Base-by-base conservation (phyloP, 2,329 filamentous ascomycete genomes). In the Talaromyces sp. region DNA sequence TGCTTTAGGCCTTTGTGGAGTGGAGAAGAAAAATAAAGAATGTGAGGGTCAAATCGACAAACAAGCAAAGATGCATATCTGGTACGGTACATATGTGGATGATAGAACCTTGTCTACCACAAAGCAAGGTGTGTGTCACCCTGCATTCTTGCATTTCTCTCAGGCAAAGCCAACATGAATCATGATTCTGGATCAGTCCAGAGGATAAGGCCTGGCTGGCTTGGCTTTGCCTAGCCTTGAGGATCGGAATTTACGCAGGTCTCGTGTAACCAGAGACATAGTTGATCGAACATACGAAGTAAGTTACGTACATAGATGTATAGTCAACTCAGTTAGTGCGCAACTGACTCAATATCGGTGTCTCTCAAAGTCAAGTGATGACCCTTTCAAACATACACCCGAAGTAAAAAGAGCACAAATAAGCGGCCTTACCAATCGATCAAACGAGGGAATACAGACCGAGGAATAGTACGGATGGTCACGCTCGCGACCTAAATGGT, bases 391-490 rank as follows among this genome's bases (percentile, higher is more conserved):
- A 24, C 22, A 49, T 24, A 11, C 19, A 24, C n/a, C 16, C 16
- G 14, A 39, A 39, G 16, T 58, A 58, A 7, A 39, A 58, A 13
- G 37, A 39, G 54, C 19, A 24, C 54, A 58, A 58, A 43, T 43
- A 58, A 58, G 54, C 54, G 54, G 54, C 35, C 54, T 35, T 31
- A 14, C 31, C 50, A 54, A 54, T 19, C 50, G 50, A 54, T 13
- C 37, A 11, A 27, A 27, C 14, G 39, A 59, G 56, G 56, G 22
- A 59, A 59, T 59, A 45, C 56, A 37, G 37, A 33, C 56, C 37
- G 56, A 59, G 39, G 37, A 45, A 27, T n/a, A 24, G 39, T 43
- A 59, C 14, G 24, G 14, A 22, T 13, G 24, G 56, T 59, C 22
- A 45, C 37, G 9, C 39, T n/a, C 19, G 39, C 35, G 9, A 31